Evolutionary conservation across 306 rosid genomes (phyloP).

Genomic region (Albizia julibrissin): DNA sequence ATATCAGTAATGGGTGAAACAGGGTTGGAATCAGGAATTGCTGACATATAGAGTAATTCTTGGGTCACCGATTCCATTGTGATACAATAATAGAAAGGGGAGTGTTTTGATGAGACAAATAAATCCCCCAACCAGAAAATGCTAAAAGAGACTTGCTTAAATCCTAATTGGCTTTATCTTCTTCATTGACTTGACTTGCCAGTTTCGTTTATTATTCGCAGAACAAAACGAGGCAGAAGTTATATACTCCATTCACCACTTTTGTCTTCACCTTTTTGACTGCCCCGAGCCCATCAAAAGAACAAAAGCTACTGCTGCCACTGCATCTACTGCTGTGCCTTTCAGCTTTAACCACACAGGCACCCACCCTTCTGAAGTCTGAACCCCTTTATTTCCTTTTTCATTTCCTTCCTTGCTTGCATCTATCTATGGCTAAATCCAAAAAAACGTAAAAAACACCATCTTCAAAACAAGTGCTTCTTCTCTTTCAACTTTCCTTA

Average conservation of each 20-base stretch:
- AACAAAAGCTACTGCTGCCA: conserved; percentile 28
- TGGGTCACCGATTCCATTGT: conserved; percentile 24
- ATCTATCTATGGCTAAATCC: neutral
- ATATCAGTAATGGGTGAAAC: conserved; percentile 12
- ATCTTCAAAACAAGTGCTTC: neutral
- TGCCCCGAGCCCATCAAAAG: conserved; percentile 12
- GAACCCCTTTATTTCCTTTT: neutral
- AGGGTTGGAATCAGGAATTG: conserved; percentile 22
- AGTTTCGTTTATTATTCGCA: neutral
- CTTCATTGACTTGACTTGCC: neutral
- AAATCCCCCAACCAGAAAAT: neutral
- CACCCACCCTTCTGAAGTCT: neutral
- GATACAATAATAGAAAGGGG: neutral
- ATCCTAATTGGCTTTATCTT: neutral
- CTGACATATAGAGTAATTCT: neutral
- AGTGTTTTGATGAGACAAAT: neutral
- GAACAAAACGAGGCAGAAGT: neutral
- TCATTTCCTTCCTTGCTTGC: neutral
- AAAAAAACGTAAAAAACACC: neutral
- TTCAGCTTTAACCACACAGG: conserved; percentile 12
- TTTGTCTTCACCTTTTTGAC: neutral
- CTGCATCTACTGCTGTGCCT: neutral
- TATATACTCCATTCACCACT: conserved; percentile 12
- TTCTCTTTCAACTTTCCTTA: neutral
- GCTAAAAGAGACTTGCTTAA: neutral